These are phyloP conservation scores for Rhynchosporium graminicola DNA, from an alignment of 2,329 filamentous ascomycete genomes.

Conservation along the genomic window DNA sequence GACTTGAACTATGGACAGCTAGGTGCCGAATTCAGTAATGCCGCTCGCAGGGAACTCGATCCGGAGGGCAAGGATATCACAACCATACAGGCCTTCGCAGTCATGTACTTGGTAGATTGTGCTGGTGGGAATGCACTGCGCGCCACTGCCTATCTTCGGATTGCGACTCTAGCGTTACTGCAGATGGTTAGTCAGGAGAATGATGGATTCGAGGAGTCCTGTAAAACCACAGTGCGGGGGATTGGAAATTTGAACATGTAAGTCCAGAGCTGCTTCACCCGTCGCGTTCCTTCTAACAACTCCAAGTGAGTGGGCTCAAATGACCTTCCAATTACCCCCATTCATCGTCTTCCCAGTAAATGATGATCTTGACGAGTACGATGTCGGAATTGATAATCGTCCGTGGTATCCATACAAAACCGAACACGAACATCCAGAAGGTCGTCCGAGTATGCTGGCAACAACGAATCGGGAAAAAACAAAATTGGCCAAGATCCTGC, in stretches of 20 bases:
- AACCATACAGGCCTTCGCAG: constrained; percentile 38
- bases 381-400: constrained; percentile 27
- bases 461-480: constrained; percentile 39
- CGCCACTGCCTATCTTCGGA: constrained; percentile 36
- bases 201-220: constrained; percentile 34
- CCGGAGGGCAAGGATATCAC: constrained; percentile 33
- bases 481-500: constrained; percentile 37
- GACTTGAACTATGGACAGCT: constrained; percentile 34
- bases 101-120: constrained; percentile 40
- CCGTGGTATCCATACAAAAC: constrained; percentile 36
- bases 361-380: constrained; percentile 24
- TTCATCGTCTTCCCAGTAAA: constrained; percentile 17
- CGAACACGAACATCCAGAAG: constrained; percentile 26
- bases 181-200: constrained; percentile 22
- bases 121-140: constrained; percentile 34
- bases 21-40: constrained; percentile 35
- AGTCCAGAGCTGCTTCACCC: constrained; percentile 21
- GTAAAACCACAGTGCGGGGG: constrained; percentile 39
- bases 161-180: constrained; percentile 34
- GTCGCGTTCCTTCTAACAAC: constrained; percentile 27
- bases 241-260: constrained; percentile 41
- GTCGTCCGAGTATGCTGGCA: constrained; percentile 33
- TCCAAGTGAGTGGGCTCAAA: constrained; percentile 40
- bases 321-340: constrained; percentile 38
- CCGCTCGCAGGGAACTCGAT: constrained; percentile 31